Conservation (phyloP, 305 asterid genomes). For the Fraxinus platypoda region DNA sequence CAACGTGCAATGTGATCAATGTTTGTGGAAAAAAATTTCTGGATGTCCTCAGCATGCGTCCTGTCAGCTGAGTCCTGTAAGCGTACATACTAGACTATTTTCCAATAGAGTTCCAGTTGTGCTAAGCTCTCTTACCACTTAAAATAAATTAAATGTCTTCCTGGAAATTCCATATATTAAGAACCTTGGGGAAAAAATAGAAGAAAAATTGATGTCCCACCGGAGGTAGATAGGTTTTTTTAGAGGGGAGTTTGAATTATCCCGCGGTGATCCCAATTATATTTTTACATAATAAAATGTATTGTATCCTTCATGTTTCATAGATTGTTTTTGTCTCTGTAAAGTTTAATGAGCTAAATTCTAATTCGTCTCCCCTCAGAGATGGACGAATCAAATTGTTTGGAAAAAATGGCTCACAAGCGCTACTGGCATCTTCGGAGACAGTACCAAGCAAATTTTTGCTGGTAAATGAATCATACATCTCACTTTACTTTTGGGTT, state of each 20-base stretch:
- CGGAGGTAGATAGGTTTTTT: not conserved
- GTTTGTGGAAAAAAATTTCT: slow-evolving; percentile 89
- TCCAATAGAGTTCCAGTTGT: slow-evolving; percentile 91
- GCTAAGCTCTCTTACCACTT: slow-evolving; percentile 79
- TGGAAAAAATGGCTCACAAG: slow-evolving; percentile 75
- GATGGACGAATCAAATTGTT: slow-evolving; percentile 87
- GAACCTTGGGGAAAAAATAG: slow-evolving; percentile 26
- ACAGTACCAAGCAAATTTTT: slow-evolving; percentile 58
- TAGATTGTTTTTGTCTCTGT: not conserved
- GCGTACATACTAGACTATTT: slow-evolving; percentile 63
- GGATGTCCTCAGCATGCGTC: slow-evolving; percentile 86
- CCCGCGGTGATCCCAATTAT: not conserved
- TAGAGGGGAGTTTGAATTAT: not conserved
- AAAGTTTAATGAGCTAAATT: slow-evolving; percentile 11
- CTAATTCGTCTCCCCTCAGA: slow-evolving; percentile 34
- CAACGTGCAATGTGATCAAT: slow-evolving; percentile 91
- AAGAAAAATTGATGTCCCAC: not conserved
- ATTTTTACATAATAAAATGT: not conserved
- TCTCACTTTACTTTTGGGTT: slow-evolving; percentile 6
- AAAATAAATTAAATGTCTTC: slow-evolving; percentile 42
- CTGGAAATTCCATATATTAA: slow-evolving; percentile 54
- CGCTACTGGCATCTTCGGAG: slow-evolving; percentile 64
- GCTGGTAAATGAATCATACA: slow-evolving; percentile 46
- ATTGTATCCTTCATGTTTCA: not conserved
- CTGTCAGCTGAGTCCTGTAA: slow-evolving; percentile 92